Conservation (phyloP, 768 basidiomycete genomes). For the Naganishia antarctica region DNA sequence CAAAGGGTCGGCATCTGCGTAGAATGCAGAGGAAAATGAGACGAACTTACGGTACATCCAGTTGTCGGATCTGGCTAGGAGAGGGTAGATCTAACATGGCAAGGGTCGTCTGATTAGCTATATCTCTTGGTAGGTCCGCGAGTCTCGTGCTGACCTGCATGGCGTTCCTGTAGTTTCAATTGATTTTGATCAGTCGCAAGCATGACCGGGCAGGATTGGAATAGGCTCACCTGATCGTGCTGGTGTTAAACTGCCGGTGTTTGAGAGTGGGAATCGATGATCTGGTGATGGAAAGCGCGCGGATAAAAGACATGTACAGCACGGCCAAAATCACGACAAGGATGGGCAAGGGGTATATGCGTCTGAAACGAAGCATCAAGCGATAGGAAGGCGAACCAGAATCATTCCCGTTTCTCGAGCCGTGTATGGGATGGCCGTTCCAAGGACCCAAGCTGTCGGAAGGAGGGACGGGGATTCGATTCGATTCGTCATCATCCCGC, state of each 20-base stretch:
- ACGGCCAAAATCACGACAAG: background rate
- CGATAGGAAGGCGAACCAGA: background rate
- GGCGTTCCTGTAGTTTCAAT: background rate
- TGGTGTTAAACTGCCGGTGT: background rate
- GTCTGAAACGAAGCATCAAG: background rate
- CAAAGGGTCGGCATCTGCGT: background rate
- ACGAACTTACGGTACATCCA: constrained; percentile 44
- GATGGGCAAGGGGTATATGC: background rate
- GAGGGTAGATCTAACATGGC: constrained; percentile 34
- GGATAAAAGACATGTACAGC: background rate
- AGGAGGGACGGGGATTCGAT: too few relatives aligned
- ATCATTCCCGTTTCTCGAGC: too few relatives aligned
- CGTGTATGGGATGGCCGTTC: too few relatives aligned
- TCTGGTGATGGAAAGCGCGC: background rate
- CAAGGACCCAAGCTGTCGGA: too few relatives aligned
- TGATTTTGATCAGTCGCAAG: background rate
- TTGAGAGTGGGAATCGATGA: background rate
- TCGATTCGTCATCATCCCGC: too few relatives aligned
- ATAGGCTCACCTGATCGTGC: background rate
- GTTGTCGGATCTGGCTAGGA: constrained; percentile 46
- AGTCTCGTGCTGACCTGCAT: constrained; percentile 7
- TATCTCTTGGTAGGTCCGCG: background rate
- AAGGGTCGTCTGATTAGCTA: background rate
- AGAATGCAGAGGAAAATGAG: background rate
- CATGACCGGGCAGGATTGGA: background rate